Evolutionary conservation across 306 rosid genomes (phyloP), one percentile per base, ranked within the genome.

Genomic region (Leucaena leucocephala): DNA sequence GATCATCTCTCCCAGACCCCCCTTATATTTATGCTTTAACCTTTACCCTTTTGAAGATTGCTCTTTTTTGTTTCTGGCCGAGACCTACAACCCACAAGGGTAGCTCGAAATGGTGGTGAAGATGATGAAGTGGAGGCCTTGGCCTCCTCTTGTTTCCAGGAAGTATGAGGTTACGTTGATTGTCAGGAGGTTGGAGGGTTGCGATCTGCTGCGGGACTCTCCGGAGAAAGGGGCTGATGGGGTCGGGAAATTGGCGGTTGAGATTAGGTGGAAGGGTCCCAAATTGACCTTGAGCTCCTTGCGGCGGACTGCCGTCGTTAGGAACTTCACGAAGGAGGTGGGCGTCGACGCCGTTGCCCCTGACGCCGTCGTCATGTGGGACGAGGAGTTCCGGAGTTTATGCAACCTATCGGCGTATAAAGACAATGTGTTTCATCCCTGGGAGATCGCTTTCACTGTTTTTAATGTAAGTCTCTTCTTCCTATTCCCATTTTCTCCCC

Each of bases 101-200:
- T 58, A 58, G 2, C 14, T 9, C 6, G 33, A 21, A 80, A 93
- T 93, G 97, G 97, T 90, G 79, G 98, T 90, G 79, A 95, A 87
- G 85, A 95, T 93, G 97, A 95, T 93, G 93, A 90, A 74, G 89
- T 93, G 99, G 99, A 91, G 99, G 59, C 98, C 98, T 0, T 91
- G 98, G 98, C 98, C 93, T 65, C 95, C 98, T 63, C 82, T 82
- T 17, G 73, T 83, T 46, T 77, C 92, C 38, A 90, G 72, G 84
- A 92, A 89, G 76, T 93, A 86, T 76, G 87, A 89, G 84, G 92
- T 88, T 15, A 82, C 73, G 45, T 59, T 95, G 42, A 71, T 76
- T 38, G 91, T 96, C 6, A 79, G 66, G 84, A 82, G 81, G 11
- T 75, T 96, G 4, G 87, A 87, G 38, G 89, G 90, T 48, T 84